These are phyloP conservation scores for Murraya paniculata DNA, from an alignment of 345 rosid species.

Conservation along the genomic window DNA sequence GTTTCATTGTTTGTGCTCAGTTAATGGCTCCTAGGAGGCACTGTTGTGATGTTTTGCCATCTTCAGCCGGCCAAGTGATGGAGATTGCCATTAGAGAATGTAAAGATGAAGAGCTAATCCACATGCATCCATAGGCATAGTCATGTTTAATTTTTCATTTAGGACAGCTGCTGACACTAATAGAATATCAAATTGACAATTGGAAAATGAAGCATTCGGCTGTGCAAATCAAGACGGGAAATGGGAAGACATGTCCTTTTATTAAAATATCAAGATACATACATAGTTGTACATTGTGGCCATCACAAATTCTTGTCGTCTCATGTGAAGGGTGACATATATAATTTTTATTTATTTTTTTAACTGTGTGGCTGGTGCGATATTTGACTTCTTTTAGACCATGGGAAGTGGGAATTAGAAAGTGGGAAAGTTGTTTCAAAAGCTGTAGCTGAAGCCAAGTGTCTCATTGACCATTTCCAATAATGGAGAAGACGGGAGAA, in stretches of 20 bases:
- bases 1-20: constrained; percentile 26
- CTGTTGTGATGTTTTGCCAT: constrained; percentile 74
- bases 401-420: neutral
- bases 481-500: neutral
- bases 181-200: neutral
- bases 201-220: neutral
- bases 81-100: constrained; percentile 71
- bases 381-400: neutral
- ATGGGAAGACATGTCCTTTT: neutral
- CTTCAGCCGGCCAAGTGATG: constrained; percentile 47
- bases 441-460: neutral
- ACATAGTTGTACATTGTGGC: neutral
- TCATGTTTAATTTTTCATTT: neutral
- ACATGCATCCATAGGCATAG: constrained; percentile 37
- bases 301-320: neutral
- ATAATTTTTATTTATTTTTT: neutral
- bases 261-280: neutral
- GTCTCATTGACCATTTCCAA: neutral
- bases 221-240: neutral
- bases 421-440: too few relatives aligned
- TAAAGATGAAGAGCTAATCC: constrained; percentile 58
- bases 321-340: neutral
- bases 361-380: neutral
- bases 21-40: constrained; percentile 81
- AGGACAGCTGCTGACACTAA: neutral